These are phyloP conservation scores for Kwoniella pini DNA, from an alignment of 768 basidiomycete species.

Conservation along the genomic window DNA sequence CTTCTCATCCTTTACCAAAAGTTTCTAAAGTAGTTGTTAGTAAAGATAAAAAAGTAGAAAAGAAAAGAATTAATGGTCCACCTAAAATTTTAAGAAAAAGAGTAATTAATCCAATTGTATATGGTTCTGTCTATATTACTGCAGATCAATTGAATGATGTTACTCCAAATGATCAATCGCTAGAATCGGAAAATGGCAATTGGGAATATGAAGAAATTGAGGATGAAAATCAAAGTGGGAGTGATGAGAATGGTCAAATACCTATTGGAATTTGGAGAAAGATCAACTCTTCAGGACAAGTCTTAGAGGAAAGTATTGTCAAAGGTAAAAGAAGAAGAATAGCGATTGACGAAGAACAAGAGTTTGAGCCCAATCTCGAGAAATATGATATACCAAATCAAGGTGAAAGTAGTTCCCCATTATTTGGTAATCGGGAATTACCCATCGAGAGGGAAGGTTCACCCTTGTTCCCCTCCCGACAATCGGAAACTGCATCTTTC, in stretches of 20 bases:
- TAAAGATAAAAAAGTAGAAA: neutral
- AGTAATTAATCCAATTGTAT: constrained; percentile 46
- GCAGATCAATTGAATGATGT: constrained; percentile 8
- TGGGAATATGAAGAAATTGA: constrained; percentile 23
- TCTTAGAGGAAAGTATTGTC: constrained; percentile 12
- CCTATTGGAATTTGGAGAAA: constrained; percentile 18
- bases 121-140: constrained; percentile 29
- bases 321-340: constrained; percentile 12
- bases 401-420: constrained; percentile 11
- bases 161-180: neutral
- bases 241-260: constrained; percentile 7
- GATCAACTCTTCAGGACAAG: constrained; percentile 13
- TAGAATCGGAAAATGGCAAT: constrained; percentile 16
- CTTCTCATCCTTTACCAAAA: constrained; percentile 34
- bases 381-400: neutral
- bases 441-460: constrained; percentile 1
- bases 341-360: neutral
- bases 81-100: constrained; percentile 35
- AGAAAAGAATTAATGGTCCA: constrained; percentile 14
- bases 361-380: neutral
- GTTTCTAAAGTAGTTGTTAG: neutral
- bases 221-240: constrained; percentile 12
- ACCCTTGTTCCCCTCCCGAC: constrained; percentile 18
- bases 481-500: neutral
- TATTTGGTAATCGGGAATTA: constrained; percentile 12